These are phyloP conservation scores for Noccaea caerulescens DNA, from an alignment of 345 rosid genomes.

Conservation along the genomic window DNA sequence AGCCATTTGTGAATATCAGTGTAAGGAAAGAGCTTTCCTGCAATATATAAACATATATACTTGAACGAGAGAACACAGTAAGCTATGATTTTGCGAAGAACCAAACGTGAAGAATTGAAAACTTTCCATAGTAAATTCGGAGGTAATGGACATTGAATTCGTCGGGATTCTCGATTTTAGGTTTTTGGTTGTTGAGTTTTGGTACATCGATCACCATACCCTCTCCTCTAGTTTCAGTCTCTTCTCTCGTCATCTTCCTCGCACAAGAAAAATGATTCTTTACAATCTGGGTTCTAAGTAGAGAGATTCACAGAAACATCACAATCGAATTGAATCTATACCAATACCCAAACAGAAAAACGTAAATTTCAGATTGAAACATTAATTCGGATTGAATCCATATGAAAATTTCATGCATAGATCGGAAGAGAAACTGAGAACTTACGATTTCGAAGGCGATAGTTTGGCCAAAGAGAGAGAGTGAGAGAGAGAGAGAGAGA, in stretches of 20 bases:
- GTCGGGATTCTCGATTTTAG: slow-evolving; percentile 43
- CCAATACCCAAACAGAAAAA: not conserved
- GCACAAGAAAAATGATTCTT: not conserved
- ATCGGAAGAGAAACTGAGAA: not conserved
- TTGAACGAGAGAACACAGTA: not conserved
- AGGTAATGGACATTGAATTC: slow-evolving; percentile 67
- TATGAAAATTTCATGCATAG: not conserved
- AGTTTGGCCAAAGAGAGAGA: not conserved
- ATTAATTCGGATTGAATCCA: too few species aligned
- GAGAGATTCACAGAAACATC: slow-evolving; percentile 18
- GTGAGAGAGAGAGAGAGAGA: too few species aligned
- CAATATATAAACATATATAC: slow-evolving; percentile 6
- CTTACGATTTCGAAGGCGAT: slow-evolving; percentile 7
- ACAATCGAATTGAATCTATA: not conserved
- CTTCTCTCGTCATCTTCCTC: slow-evolving; percentile 52
- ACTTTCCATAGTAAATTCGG: slow-evolving; percentile 70
- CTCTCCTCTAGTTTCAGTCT: slow-evolving; percentile 50
- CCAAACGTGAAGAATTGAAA: not conserved
- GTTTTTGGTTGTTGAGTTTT: slow-evolving; percentile 31
- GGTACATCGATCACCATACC: slow-evolving; percentile 60
- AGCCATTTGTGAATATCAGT: slow-evolving; percentile 82
- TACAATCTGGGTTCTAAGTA: not conserved
- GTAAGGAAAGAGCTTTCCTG: slow-evolving; percentile 89
- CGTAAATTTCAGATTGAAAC: too few species aligned
- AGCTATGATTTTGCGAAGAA: not conserved